Conservation (phyloP, 805 yeast genomes). For the Starmera caribaea region DNA sequence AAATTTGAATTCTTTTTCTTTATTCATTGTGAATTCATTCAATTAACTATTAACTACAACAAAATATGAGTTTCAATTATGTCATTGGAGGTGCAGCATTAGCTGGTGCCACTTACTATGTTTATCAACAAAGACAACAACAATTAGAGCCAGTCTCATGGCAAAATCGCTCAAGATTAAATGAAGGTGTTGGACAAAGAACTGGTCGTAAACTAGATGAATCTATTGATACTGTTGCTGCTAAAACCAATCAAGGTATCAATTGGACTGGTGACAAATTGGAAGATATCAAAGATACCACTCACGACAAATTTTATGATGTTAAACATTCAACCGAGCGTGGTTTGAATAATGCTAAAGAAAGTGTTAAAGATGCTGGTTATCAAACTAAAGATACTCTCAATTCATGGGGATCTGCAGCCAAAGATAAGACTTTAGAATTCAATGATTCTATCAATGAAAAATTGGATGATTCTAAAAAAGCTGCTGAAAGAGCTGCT, state of each 20-base stretch:
- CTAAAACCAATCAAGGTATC: conserved; percentile 6
- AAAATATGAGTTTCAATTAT: not conserved
- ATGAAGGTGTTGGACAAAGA: conserved; percentile 12
- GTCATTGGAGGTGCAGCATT: conserved; percentile 16
- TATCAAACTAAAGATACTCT: conserved; percentile 1
- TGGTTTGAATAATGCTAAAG: conserved; percentile 6
- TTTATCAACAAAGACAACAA: conserved; percentile 15
- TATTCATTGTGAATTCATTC: no score
- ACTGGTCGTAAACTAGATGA: conserved; percentile 19
- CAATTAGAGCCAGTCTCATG: conserved; percentile 6
- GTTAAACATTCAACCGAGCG: conserved; percentile 13
- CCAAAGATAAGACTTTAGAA: conserved; percentile 4
- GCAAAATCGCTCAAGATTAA: not conserved
- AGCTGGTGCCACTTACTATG: conserved; percentile 17
- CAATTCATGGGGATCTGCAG: not conserved
- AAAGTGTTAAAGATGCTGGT: not conserved
- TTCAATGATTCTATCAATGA: conserved; percentile 6
- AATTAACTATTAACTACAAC: no score
- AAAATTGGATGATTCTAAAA: not conserved
- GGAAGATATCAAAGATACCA: conserved; percentile 6
- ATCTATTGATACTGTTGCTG: conserved; percentile 7
- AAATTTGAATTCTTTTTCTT: no score
- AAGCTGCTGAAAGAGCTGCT: conserved; percentile 16
- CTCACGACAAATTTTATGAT: conserved; percentile 6
- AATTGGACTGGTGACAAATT: conserved; percentile 15